phyloP scores from a whole-genome alignment of 2,329 filamentous ascomycete species.

The Aspergillus ochraceoroseus region DNA sequence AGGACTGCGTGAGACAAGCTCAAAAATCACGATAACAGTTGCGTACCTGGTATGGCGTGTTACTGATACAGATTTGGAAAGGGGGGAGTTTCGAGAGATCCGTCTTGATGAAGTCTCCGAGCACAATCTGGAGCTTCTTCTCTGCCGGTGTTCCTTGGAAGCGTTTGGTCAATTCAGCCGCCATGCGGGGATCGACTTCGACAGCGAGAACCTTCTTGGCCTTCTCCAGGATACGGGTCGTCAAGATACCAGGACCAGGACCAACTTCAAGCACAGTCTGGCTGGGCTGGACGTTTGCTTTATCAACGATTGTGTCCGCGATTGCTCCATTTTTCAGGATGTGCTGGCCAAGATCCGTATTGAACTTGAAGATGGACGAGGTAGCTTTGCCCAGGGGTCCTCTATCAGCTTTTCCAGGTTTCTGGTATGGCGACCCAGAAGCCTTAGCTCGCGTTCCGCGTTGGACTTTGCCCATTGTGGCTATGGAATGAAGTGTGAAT shows the following conservation, averaged over 20 bases:
- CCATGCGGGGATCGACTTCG: conserved; percentile 94
- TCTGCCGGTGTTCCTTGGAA: conserved; percentile 84
- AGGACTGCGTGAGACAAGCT: conserved; percentile 13
- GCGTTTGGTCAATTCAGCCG: conserved; percentile 86
- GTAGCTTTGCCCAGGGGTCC: conserved; percentile 35
- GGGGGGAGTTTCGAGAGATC: conserved; percentile 55
- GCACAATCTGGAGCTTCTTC: conserved; percentile 76
- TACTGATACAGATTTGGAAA: conserved; percentile 79
- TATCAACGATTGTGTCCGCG: conserved; percentile 72
- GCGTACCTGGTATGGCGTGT: conserved; percentile 63
- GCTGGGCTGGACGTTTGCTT: conserved; percentile 83
- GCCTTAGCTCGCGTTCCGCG: conserved; percentile 52
- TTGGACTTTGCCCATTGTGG: conserved; percentile 52
- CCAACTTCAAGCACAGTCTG: conserved; percentile 85
- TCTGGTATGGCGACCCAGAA: conserved; percentile 43
- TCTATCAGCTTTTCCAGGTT: neutral
- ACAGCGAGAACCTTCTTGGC: conserved; percentile 80
- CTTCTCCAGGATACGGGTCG: conserved; percentile 80
- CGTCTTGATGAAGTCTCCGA: conserved; percentile 92
- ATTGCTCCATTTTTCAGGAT: conserved; percentile 91
- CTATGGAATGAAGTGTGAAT: neutral
- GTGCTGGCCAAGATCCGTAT: conserved; percentile 82
- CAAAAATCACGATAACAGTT: neutral
- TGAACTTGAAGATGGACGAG: conserved; percentile 96
- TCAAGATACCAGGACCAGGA: conserved; percentile 83